A percentile compares a stretch with the other conserved stretches of the same genome.
Evolutionary conservation across 108 stramenopile genomes (phyloP).

Genomic region (Skeletonema costatum): DNA sequence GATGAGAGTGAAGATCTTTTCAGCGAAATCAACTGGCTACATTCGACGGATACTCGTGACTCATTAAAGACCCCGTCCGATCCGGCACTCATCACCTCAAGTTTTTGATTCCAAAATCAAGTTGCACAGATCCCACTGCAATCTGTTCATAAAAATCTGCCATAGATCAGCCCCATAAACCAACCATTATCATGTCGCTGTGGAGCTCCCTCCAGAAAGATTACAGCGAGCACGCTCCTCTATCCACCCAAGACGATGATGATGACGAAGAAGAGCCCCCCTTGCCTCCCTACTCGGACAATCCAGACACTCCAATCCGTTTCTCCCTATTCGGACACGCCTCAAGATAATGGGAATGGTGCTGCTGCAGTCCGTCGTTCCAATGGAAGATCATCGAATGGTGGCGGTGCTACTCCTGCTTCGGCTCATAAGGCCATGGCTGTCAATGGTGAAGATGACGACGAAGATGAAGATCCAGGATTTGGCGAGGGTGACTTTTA

Average conservation of each 20-base stretch:
- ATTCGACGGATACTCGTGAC: too few relatives aligned
- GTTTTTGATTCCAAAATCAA: too few relatives aligned
- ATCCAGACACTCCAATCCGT: not conserved
- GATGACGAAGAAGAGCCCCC: conserved; percentile 14
- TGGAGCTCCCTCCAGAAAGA: not conserved
- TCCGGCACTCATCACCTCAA: too few relatives aligned
- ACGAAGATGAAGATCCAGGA: not conserved
- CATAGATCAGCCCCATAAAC: not conserved
- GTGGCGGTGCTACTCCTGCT: not conserved
- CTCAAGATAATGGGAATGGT: not conserved
- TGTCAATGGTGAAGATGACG: not conserved
- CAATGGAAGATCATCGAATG: not conserved
- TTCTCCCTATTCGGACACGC: not conserved
- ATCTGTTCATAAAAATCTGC: too few relatives aligned
- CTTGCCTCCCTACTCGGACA: conserved; percentile 16
- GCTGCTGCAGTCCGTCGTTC: not conserved
- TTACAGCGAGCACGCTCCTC: conserved; percentile 12
- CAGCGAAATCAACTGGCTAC: too few relatives aligned
- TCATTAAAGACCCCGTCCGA: too few relatives aligned
- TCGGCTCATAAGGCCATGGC: conserved; percentile 8
- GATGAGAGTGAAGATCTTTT: too few relatives aligned
- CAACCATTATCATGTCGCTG: not conserved
- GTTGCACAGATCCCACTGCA: too few relatives aligned
- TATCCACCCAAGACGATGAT: conserved; percentile 10
- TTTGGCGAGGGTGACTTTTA: not conserved